Evolutionary conservation across 139 green algal genomes (phyloP), one percentile per base, ranked within the genome.

Genomic region (Coccomyxa sp.): DNA sequence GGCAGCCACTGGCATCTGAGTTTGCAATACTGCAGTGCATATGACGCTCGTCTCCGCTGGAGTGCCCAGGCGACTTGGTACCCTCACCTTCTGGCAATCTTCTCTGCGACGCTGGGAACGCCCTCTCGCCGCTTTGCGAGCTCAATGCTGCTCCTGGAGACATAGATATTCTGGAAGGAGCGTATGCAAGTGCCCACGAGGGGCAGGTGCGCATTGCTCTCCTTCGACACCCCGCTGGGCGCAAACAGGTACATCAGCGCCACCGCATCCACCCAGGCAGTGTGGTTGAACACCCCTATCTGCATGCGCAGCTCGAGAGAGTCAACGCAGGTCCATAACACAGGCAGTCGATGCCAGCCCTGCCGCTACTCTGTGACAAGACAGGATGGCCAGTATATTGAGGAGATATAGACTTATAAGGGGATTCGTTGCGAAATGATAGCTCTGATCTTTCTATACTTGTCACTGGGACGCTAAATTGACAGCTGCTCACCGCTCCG

Each of bases 251-350:
- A 81, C 75, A 87, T 83, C 33, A 87, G 70, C 9, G 78, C 12
- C 31, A 84, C 55, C 10, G 83, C 55, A 72, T 87, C 83, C n/a
- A 82, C 68, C 71, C 55, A 77, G 69, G 50, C 37, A 4, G 84
- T 80, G 68, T 91, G 86, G 75, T 91, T 91, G 84, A 89, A 88
- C 18, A 89, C 34, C 39, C 73, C 74, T 8, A 90, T 76, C 85
- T 89, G 80, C 22, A 55, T 35, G 36, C 14, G 14, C 12, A 3
- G n/a, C n/a, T n/a, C n/a, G 39, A 2, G 34, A 7, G 37, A 16
- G 27, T 31, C 4, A 39, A 55, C 38, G 27, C 38, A 68, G 1
- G 24, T 38, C 1, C 10, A 14, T 71, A 35, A 64, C 7, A n/a
- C 1, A 38, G 14, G 0, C 72, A 77, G 3, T 22, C 72, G 0